Conservation (phyloP, 805 yeast genomes). For the Blastobotrys terrestris region DNA sequence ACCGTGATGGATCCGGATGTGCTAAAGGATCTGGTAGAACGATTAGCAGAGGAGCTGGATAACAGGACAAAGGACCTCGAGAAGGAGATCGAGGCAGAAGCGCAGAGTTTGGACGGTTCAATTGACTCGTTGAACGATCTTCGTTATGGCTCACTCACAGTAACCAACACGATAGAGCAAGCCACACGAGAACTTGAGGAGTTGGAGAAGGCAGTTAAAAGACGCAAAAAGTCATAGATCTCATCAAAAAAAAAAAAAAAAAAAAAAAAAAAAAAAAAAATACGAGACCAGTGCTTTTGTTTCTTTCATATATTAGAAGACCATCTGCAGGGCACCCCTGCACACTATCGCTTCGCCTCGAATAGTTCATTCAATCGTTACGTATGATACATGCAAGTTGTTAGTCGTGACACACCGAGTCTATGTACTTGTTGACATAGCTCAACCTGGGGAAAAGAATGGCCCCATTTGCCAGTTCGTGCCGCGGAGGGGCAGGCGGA, state of each 20-base stretch:
- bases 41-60: conserved; percentile 5
- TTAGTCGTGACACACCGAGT: not conserved
- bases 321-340: not conserved
- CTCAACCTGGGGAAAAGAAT: not conserved
- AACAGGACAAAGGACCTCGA: conserved; percentile 3
- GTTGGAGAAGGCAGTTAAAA: not conserved
- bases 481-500: not conserved
- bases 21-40: not conserved
- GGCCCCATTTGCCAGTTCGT: not conserved
- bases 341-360: not conserved
- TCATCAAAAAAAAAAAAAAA: not conserved
- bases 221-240: not conserved
- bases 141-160: not conserved
- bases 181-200: conserved; percentile 2
- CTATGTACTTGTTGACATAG: not conserved
- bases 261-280: too few relatives aligned
- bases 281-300: not conserved
- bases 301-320: not conserved
- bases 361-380: not conserved
- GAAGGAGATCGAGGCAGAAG: not conserved
- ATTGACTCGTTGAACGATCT: conserved; percentile 4
- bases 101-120: not conserved
- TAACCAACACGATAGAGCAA: not conserved
- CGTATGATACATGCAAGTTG: not conserved
- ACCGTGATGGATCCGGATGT: conserved; percentile 1